Conservation (phyloP, 495 filamentous ascomycete genomes). For the Evansstolkia leycettana region DNA sequence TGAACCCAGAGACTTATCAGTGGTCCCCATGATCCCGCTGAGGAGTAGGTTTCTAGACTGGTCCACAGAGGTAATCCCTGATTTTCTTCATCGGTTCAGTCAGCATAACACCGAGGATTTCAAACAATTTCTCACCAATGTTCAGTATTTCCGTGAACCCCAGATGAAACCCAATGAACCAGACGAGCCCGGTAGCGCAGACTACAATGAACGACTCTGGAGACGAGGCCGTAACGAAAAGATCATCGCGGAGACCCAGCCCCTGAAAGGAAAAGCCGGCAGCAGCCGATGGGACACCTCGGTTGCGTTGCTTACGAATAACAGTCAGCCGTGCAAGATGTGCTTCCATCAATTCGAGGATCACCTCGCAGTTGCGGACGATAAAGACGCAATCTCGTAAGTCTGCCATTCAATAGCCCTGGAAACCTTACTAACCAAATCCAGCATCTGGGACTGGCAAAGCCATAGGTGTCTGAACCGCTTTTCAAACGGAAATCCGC, state of each 20-base stretch:
- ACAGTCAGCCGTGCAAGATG: slow-evolving; percentile 78
- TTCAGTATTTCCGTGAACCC: slow-evolving; percentile 87
- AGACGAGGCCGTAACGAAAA: slow-evolving; percentile 82
- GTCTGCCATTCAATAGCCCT: slow-evolving; percentile 8
- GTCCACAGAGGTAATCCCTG: slow-evolving; percentile 64
- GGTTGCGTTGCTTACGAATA: slow-evolving; percentile 69
- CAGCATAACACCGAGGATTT: slow-evolving; percentile 5
- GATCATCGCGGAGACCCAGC: slow-evolving; percentile 83
- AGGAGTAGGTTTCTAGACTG: slow-evolving; percentile 81
- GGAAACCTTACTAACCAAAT: slow-evolving; percentile 11
- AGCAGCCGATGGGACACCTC: slow-evolving; percentile 73
- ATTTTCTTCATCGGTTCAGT: slow-evolving; percentile 9
- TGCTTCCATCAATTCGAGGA: slow-evolving; percentile 97
- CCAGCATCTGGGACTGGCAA: slow-evolving; percentile 86
- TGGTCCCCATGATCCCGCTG: slow-evolving; percentile 54
- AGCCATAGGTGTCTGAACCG: slow-evolving; percentile 56
- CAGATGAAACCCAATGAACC: slow-evolving; percentile 96
- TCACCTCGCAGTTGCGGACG: slow-evolving; percentile 87
- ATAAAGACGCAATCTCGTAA: slow-evolving; percentile 70
- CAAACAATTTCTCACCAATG: slow-evolving; percentile 19
- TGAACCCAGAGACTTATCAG: slow-evolving; percentile 41
- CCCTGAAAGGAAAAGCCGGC: slow-evolving; percentile 76
- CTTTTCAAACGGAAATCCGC: slow-evolving; percentile 89
- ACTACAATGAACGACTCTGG: slow-evolving; percentile 95
- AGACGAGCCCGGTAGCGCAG: slow-evolving; percentile 91